These are phyloP conservation scores for Lentinus brumalis DNA, from an alignment of 768 basidiomycete species.

Conservation along the genomic window DNA sequence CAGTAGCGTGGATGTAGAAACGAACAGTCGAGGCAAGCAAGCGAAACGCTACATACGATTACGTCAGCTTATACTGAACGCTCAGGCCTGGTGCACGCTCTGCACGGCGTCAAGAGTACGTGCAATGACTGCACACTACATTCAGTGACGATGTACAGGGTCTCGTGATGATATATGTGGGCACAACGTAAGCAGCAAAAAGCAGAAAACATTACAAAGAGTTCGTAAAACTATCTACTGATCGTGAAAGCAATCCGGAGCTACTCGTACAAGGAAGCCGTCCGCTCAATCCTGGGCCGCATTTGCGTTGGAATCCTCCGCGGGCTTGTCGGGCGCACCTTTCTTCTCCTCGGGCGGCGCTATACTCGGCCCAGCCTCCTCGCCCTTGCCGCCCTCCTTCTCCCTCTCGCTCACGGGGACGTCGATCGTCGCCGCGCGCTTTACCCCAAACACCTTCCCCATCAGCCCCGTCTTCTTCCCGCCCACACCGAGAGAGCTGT, in stretches of 20 bases:
- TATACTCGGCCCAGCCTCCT: constrained; percentile 4
- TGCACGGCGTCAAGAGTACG: background rate
- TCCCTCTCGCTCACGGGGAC: background rate
- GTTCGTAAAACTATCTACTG: too few relatives aligned
- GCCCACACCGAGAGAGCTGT: background rate
- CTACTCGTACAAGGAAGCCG: too few relatives aligned
- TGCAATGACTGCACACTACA: background rate
- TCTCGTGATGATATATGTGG: too few relatives aligned
- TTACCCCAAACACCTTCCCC: constrained; percentile 18
- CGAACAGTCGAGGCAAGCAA: too few relatives aligned
- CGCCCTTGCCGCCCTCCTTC: background rate
- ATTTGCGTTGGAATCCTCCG: background rate
- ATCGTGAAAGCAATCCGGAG: too few relatives aligned
- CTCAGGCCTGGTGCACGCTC: too few relatives aligned
- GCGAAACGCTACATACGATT: too few relatives aligned
- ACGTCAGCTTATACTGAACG: too few relatives aligned
- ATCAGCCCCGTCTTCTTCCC: constrained; percentile 6
- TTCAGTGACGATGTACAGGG: too few relatives aligned
- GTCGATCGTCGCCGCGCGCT: constrained; percentile 13
- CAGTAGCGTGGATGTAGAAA: too few relatives aligned
- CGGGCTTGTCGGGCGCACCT: constrained; percentile 11
- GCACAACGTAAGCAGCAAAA: too few relatives aligned
- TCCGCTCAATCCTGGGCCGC: background rate
- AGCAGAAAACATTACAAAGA: too few relatives aligned
- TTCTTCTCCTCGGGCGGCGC: constrained; percentile 13